Evolutionary conservation across 1,284 basidiomycete species (phyloP).

Genomic region (Cutaneotrichosporon cavernicola): DNA sequence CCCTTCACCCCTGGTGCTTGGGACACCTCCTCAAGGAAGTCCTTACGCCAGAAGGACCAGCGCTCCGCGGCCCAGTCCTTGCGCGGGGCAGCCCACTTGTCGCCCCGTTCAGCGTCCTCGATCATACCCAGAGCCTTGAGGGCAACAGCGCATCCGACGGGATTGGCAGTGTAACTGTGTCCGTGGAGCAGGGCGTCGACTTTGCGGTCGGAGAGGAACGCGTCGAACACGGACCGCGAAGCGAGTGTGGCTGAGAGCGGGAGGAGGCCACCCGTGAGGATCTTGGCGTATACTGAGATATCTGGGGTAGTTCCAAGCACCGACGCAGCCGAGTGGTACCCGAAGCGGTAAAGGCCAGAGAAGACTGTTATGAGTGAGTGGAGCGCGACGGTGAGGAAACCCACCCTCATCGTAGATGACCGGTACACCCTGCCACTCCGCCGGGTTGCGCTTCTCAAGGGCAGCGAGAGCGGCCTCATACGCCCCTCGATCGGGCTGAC

Average conservation of each 20-base stretch:
- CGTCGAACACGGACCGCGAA: constrained; percentile 71
- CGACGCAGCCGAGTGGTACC: constrained; percentile 64
- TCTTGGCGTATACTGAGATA: constrained; percentile 88
- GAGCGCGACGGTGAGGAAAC: constrained; percentile 3
- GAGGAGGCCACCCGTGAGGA: constrained; percentile 87
- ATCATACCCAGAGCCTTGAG: constrained; percentile 72
- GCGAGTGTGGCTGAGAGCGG: constrained; percentile 85
- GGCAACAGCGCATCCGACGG: constrained; percentile 88
- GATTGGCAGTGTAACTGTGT: constrained; percentile 91
- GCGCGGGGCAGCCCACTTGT: constrained; percentile 62
- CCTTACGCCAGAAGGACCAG: constrained; percentile 87
- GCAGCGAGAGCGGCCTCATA: constrained; percentile 3
- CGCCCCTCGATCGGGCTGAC: background rate
- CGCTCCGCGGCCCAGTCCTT: constrained; percentile 56
- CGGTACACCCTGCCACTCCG: constrained; percentile 68
- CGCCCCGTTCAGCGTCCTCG: constrained; percentile 56
- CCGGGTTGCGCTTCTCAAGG: background rate
- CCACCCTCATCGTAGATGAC: constrained; percentile 84
- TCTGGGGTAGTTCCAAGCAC: constrained; percentile 75
- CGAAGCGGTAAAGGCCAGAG: constrained; percentile 83
- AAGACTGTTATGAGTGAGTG: constrained; percentile 62
- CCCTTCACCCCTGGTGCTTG: constrained; percentile 63
- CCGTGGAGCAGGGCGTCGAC: constrained; percentile 86
- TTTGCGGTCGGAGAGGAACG: constrained; percentile 73
- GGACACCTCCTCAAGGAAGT: constrained; percentile 69